Evolutionary conservation across 139 green algal genomes (phyloP).

Genomic region (Mesostigma viride): DNA sequence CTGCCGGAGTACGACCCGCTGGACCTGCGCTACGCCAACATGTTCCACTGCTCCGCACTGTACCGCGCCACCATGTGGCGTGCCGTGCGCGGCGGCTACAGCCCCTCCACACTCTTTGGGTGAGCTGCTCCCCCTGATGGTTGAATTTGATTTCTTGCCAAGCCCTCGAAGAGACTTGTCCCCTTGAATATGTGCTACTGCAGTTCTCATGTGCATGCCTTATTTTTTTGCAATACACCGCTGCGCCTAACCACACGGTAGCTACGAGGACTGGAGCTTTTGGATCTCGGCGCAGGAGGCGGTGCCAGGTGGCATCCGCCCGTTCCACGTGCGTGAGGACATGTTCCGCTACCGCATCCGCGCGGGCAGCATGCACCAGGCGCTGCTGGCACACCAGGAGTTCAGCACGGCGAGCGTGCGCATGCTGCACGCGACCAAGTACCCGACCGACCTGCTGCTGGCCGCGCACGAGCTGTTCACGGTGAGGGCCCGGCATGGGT

Average conservation of each 20-base stretch:
- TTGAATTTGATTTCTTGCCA: no score
- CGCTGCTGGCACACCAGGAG: conserved; percentile 24
- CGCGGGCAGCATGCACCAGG: conserved; percentile 29
- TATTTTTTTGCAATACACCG: no score
- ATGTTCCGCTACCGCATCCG: conserved; percentile 30
- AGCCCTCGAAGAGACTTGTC: no score
- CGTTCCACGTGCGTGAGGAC: conserved; percentile 24
- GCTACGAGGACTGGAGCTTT: conserved; percentile 27
- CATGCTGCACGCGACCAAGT: conserved; percentile 11
- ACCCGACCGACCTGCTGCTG: no score
- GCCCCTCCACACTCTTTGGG: conserved; percentile 29
- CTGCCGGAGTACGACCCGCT: conserved; percentile 29
- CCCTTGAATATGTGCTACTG: no score
- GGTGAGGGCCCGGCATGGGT: no score
- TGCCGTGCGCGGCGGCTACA: conserved; percentile 22
- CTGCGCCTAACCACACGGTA: no score
- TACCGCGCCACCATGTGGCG: conserved; percentile 24
- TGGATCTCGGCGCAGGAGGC: no score
- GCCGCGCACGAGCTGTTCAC: no score
- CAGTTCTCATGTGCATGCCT: no score
- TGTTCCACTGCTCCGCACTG: conserved; percentile 35
- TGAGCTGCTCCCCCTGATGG: no score
- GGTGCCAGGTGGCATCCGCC: no score
- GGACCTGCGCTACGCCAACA: conserved; percentile 33
- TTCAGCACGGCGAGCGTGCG: conserved; percentile 22